A percentile compares a stretch with the other conserved stretches of the same genome.
These are phyloP conservation scores for Xylaria sp. DNA, from an alignment of 2,329 filamentous ascomycete genomes.

Conservation along the genomic window DNA sequence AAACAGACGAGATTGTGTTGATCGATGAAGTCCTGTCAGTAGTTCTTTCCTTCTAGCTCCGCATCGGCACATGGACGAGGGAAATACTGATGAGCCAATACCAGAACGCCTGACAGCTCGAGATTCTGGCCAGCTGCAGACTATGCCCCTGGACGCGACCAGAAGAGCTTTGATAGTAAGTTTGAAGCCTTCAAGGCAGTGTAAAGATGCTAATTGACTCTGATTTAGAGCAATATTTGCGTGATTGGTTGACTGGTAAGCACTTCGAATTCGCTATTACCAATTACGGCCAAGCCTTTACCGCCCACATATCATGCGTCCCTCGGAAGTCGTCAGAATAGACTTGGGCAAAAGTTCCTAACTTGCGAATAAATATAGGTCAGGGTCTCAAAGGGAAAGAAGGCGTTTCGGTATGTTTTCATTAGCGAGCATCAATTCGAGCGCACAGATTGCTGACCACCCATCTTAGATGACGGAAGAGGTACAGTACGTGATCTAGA, in stretches of 20 bases:
- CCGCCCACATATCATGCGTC: background rate
- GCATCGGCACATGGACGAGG: background rate
- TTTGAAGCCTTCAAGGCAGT: background rate
- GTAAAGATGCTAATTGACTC: conserved; percentile 17
- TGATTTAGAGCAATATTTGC: conserved; percentile 36
- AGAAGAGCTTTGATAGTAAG: conserved; percentile 82
- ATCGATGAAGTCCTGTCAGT: conserved; percentile 79
- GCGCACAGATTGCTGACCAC: conserved; percentile 18
- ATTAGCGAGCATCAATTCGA: background rate
- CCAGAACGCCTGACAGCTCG: conserved; percentile 37
- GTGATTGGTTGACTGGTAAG: conserved; percentile 36
- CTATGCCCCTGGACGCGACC: conserved; percentile 78
- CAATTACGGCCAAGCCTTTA: background rate
- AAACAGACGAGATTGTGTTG: conserved; percentile 74
- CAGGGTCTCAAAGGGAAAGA: conserved; percentile 82
- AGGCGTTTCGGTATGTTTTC: conserved; percentile 60
- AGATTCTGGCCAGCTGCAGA: conserved; percentile 81
- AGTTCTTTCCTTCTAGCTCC: background rate
- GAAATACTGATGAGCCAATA: conserved; percentile 20
- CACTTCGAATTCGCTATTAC: background rate
- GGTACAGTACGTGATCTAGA: conserved; percentile 31
- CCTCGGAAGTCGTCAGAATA: background rate
- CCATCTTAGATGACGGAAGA: conserved; percentile 34
- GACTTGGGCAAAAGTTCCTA: background rate
- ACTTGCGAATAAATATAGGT: conserved; percentile 53